Evolutionary conservation across 106 monocot genomes (phyloP).

Genomic region (Agapanthus africanus): DNA sequence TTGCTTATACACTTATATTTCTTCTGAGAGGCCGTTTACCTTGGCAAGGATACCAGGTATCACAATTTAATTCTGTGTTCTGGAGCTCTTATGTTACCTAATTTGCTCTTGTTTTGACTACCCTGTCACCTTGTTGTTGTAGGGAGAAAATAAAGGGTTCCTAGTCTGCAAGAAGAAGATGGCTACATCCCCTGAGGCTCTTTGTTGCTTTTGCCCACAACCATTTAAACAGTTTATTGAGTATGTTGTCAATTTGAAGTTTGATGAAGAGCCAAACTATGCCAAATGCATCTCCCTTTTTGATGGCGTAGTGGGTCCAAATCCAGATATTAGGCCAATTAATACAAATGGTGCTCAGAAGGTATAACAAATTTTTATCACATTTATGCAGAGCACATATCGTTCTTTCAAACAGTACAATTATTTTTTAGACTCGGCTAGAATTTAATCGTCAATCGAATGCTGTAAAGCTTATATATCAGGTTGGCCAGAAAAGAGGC

Average conservation of each 20-base stretch:
- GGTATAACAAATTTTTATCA: constrained; percentile 30
- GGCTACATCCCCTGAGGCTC: constrained; percentile 68
- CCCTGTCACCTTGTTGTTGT: background rate
- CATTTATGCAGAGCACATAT: background rate
- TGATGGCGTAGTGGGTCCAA: constrained; percentile 72
- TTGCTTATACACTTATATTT: constrained; percentile 88
- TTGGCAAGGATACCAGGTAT: constrained; percentile 97
- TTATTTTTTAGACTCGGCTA: background rate
- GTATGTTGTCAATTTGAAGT: constrained; percentile 81
- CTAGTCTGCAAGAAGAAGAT: constrained; percentile 98
- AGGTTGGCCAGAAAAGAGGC: constrained; percentile 94
- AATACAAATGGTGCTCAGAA: constrained; percentile 90
- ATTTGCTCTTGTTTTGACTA: constrained; percentile 2
- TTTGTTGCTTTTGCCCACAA: constrained; percentile 70
- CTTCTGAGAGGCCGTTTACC: constrained; percentile 85
- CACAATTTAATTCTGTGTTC: background rate
- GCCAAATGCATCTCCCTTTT: constrained; percentile 78
- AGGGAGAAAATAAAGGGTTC: constrained; percentile 95
- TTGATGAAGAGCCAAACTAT: constrained; percentile 95
- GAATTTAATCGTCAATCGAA: constrained; percentile 25
- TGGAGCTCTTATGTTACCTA: background rate
- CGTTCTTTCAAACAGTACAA: background rate
- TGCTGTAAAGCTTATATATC: constrained; percentile 48
- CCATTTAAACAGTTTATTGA: constrained; percentile 81
- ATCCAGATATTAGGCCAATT: constrained; percentile 75